Evolutionary conservation across 1,284 basidiomycete genomes (phyloP), one percentile per base, ranked within the genome.

Genomic region (Naganishia liquefaciens): DNA sequence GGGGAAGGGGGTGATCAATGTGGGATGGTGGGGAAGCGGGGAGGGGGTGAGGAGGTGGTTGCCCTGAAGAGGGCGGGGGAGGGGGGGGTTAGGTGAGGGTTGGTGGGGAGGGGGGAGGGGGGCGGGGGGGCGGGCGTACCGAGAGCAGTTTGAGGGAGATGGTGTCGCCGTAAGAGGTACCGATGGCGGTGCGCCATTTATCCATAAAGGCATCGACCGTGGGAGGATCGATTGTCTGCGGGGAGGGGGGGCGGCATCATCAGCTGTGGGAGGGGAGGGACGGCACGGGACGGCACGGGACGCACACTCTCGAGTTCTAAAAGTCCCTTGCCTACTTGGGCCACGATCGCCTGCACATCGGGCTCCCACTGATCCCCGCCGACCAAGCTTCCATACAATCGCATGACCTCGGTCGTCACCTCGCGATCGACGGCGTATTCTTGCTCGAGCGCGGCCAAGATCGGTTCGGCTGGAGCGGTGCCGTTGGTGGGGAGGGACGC

Each of bases 101-200:
- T 10, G 10, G 10, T 33, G 30, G 33, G 9, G 33, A 37, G 52
- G 7, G 50, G 25, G 28, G 19, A 13, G 13, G 25, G 25, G 25
- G 23, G 27, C 7, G 15, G 15, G 17, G 21, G 28, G 47, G 11
- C 17, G 28, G 21, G 43, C 85, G 71, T 73, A 93, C 91, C 54
- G 82, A 81, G 25, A 94, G 84, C 3, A 91, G 76, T 1, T 79
- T 70, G 2, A 93, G 73, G 30, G 84, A 81, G 21, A 89, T 84
- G 1, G 78, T 66, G 1, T 81, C 76, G 52, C 83, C 83, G 72
- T 90, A 94, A 3, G 84, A 82, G 70, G 93, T 90, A 0, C 90
- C 90, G 0, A 91, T 87, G 5, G 83, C 80, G 0, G 76, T 73
- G 64, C 83, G 85, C 93, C 92, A 95, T 63, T 83, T 83, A 0